Evolutionary conservation across 1,284 basidiomycete genomes (phyloP), one percentile per base, ranked within the genome.

Genomic region (Anthracocystis setariae): DNA sequence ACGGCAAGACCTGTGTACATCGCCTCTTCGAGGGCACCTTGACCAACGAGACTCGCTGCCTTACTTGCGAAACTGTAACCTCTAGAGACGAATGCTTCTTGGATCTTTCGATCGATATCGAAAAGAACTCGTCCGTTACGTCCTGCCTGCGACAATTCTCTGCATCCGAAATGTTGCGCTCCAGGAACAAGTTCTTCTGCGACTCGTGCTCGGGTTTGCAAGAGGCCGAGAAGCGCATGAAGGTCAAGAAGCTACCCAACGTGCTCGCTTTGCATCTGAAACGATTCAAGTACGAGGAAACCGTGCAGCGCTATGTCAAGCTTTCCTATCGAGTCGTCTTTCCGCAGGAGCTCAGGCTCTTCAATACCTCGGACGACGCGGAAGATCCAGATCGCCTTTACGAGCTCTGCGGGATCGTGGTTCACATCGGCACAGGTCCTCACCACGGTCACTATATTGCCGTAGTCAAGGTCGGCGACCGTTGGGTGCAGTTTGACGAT

Each of bases 161-260:
- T 77, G 93, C 94, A 38, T 93, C 91, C 82, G 96, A 98, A 84
- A 98, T 97, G 94, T 88, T 98, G 18, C 94, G 93, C 77, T 92
- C 94, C 80, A 91, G 89, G 82, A 98, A 98, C 87, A 98, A 98
- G 85, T 98, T 98, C 84, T 97, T 94, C 84, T 98, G 95, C 83
- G 96, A 98, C 84, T 89, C 90, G 17, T 98, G 95, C 84, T 94
- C 94, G 77, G 93, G 94, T 50, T 84, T 98, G 23, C 94, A 98
- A 83, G 96, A 98, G 84, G 95, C 96, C 0, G 95, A 98, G 86
- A 95, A 96, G 86, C 87, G 94, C 73, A 98, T 98, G 93, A 97
- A 97, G 84, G 94, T 98, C 84, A 96, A 97, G 85, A 91, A 90
- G 75, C 86, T 97, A 5, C 94, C 95, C 7, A 94, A 97, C 82